A percentile compares a stretch with the other conserved stretches of the same genome.
Conservation (phyloP, 31 red algal species). For the Bonnemaisonia californica region DNA sequence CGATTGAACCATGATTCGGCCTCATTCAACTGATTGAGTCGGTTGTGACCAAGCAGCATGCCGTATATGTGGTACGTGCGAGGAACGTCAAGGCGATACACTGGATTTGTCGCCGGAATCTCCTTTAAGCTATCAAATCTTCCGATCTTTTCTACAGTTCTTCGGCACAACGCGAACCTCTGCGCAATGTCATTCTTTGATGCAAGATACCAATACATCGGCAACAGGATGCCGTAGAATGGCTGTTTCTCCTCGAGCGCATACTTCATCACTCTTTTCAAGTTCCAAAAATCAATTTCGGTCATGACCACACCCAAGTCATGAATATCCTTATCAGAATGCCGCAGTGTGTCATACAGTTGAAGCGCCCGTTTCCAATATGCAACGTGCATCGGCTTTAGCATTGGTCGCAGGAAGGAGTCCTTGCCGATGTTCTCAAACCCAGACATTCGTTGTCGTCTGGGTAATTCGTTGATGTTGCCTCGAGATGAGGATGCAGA, state of each 20-base stretch:
- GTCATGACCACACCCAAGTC: conserved; percentile 28
- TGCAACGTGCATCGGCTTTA: conserved; percentile 35
- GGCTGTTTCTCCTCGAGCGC: conserved; percentile 33
- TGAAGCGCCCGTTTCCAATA: conserved; percentile 30
- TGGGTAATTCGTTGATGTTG: not conserved
- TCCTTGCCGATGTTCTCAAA: conserved; percentile 21
- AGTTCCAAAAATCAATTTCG: conserved; percentile 47
- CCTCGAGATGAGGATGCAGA: not conserved
- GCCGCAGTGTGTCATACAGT: conserved; percentile 14
- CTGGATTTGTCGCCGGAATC: conserved; percentile 7
- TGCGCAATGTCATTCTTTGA: conserved; percentile 40
- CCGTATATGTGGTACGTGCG: conserved; percentile 34
- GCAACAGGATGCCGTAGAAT: conserved; percentile 32
- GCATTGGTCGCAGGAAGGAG: conserved; percentile 11
- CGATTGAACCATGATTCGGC: conserved; percentile 32
- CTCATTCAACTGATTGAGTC: conserved; percentile 16
- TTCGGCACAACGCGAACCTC: conserved; percentile 26
- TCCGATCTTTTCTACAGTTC: conserved; percentile 30
- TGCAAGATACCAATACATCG: conserved; percentile 34
- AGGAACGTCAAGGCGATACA: conserved; percentile 30
- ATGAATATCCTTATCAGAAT: conserved; percentile 18
- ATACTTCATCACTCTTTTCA: conserved; percentile 38
- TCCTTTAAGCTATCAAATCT: conserved; percentile 20
- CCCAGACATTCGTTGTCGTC: not conserved
- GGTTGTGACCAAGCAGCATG: conserved; percentile 30